Evolutionary conservation across 805 yeast genomes (phyloP).

Genomic region (Lachancea meyersii): DNA sequence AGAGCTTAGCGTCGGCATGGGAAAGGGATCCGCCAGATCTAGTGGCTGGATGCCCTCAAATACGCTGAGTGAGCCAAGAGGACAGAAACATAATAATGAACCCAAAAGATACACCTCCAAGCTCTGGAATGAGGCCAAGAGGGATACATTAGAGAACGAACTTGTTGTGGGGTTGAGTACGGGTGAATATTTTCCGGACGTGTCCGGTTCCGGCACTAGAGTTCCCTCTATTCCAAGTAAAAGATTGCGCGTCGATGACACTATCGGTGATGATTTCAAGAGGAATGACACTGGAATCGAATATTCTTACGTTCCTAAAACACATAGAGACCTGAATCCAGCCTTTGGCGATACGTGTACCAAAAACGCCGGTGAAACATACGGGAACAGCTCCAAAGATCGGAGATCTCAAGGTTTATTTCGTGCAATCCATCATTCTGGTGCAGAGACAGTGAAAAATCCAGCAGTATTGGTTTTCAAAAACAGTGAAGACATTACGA

Average conservation of each 20-base stretch:
- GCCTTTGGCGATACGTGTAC: no score
- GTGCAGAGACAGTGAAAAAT: neutral
- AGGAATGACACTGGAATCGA: no score
- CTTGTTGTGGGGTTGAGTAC: slow-evolving; percentile 10
- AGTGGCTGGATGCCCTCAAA: slow-evolving; percentile 12
- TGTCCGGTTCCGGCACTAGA: neutral
- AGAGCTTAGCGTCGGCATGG: neutral
- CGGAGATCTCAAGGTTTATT: slow-evolving; percentile 12
- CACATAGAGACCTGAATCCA: no score
- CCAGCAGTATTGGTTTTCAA: slow-evolving; percentile 10
- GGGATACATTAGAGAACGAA: slow-evolving; percentile 5
- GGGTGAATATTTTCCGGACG: slow-evolving; percentile 9
- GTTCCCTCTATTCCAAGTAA: neutral
- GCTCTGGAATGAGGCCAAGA: slow-evolving; percentile 19
- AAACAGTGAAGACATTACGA: slow-evolving; percentile 13
- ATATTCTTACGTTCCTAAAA: no score
- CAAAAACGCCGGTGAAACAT: neutral
- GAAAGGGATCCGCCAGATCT: slow-evolving; percentile 10
- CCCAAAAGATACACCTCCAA: slow-evolving; percentile 17
- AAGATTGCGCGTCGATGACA: neutral
- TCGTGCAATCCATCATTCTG: neutral
- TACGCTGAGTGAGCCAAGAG: slow-evolving; percentile 8
- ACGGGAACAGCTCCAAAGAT: neutral
- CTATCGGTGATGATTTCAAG: neutral
- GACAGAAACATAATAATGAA: neutral